phyloP scores from a whole-genome alignment of 805 yeast genomes.

The Saturnispora dispora region DNA sequence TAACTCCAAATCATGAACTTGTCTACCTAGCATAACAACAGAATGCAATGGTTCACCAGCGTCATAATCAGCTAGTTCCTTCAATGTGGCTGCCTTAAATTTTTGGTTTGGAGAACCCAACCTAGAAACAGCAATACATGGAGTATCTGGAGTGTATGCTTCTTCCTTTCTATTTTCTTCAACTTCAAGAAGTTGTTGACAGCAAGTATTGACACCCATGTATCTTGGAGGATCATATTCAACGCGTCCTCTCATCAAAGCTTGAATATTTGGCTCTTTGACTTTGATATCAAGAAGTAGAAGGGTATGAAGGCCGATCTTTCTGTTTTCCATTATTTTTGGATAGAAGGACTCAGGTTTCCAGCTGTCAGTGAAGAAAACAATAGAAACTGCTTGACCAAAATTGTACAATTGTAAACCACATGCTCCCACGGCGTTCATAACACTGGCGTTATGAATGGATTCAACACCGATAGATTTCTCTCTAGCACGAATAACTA shows the following conservation, averaged over 20 bases:
- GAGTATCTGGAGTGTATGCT: slow-evolving; percentile 80
- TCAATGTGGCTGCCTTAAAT: slow-evolving; percentile 77
- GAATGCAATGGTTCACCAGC: slow-evolving; percentile 95
- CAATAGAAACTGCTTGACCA: slow-evolving; percentile 96
- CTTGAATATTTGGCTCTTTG: slow-evolving; percentile 91
- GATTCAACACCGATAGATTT: slow-evolving; percentile 67
- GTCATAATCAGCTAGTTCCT: slow-evolving; percentile 71
- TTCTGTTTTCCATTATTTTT: slow-evolving; percentile 81
- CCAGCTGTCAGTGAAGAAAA: slow-evolving; percentile 92
- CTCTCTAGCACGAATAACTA: slow-evolving; percentile 85
- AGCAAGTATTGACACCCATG: slow-evolving; percentile 87
- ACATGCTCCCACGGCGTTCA: slow-evolving; percentile 98
- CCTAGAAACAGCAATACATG: slow-evolving; percentile 89
- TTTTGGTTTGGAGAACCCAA: slow-evolving; percentile 78
- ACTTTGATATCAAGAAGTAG: slow-evolving; percentile 88
- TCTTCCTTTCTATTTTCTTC: slow-evolving; percentile 68
- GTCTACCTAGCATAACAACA: slow-evolving; percentile 82
- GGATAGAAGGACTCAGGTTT: slow-evolving; percentile 92
- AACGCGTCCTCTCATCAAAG: slow-evolving; percentile 83
- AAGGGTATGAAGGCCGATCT: slow-evolving; percentile 84
- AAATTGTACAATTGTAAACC: slow-evolving; percentile 91
- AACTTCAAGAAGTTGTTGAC: slow-evolving; percentile 77
- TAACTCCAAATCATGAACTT: slow-evolving; percentile 85
- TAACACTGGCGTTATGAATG: slow-evolving; percentile 91
- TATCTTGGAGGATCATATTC: slow-evolving; percentile 96